Base-by-base conservation (phyloP, 2,329 filamentous ascomycete genomes). In the Taxawa tesnikishii region DNA sequence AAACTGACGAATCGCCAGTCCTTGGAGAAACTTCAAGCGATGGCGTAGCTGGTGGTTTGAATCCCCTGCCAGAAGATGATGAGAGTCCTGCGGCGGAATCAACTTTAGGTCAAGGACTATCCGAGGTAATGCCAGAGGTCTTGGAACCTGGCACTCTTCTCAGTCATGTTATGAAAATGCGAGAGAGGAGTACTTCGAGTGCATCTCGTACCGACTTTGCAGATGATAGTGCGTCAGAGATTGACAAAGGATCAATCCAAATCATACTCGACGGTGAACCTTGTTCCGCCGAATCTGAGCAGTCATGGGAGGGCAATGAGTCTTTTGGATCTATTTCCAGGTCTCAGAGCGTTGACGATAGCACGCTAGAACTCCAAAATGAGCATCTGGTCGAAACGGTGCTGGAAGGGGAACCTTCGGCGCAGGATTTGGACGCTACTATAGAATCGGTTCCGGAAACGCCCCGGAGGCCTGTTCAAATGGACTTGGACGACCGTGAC, bases 1-100 rank as follows among this genome's bases (percentile, higher is more conserved):
- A 65, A 34, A 46, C 44, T 10, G 54, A 59, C 28, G 76, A 80
- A 44, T 30, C 32, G 9, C 27, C 33, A 8, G 19, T 23, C 19
- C 19, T 23, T n/a, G 19, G 19, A 8, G n/a, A 23, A 23, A 23
- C 8, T n/a, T 23, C 19, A 8, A n/a, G 8, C 19, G n/a, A 23
- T n/a, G 19, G 19, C 19, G n/a, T n/a, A n/a, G n/a, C n/a, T n/a
- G n/a, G n/a, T n/a, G n/a, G n/a, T n/a, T n/a, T n/a, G n/a, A n/a
- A n/a, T n/a, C n/a, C n/a, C n/a, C n/a, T n/a, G n/a, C n/a, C n/a
- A n/a, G 19, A 23, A 23, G 19, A 8, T 23, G 19, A 23, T 23
- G n/a, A n/a, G 8, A 8, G 19, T 23, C n/a, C n/a, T 8, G 19
- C 8, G 19, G 19, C n/a, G 8, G 19, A 23, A 8, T 8, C 8